These are phyloP conservation scores for Saturnispora saitoi DNA, from an alignment of 805 yeast species.

Conservation along the genomic window DNA sequence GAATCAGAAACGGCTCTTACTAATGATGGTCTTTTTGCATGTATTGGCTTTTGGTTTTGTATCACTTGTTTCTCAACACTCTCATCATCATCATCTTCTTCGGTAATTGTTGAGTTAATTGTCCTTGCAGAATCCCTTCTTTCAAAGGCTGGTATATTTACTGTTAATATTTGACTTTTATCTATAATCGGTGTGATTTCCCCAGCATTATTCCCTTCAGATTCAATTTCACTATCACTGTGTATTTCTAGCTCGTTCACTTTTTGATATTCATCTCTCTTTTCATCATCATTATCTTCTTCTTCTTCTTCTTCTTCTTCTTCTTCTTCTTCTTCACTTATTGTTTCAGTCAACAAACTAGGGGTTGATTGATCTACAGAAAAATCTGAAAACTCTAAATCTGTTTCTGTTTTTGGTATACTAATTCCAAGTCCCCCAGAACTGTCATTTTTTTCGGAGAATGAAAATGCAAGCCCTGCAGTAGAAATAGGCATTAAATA, in stretches of 20 bases:
- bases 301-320: slow-evolving; percentile 4
- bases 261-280: too few species aligned
- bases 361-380: neutral
- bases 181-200: slow-evolving; percentile 1
- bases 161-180: neutral
- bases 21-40: neutral
- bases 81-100: neutral
- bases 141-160: neutral
- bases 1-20: neutral
- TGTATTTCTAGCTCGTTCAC: neutral
- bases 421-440: neutral
- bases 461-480: neutral
- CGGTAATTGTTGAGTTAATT: slow-evolving; percentile 3
- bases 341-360: neutral
- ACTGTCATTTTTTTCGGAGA: neutral
- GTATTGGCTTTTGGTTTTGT: neutral
- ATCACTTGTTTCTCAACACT: neutral
- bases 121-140: slow-evolving; percentile 1
- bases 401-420: neutral
- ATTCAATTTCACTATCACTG: neutral
- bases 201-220: neutral
- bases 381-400: neutral
- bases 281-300: neutral
- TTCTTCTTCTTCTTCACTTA: slow-evolving; percentile 6
- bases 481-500: neutral